A percentile compares a stretch with the other conserved stretches of the same genome.
phyloP scores from a whole-genome alignment of 306 rosid genomes.

The Alnus rubra region DNA sequence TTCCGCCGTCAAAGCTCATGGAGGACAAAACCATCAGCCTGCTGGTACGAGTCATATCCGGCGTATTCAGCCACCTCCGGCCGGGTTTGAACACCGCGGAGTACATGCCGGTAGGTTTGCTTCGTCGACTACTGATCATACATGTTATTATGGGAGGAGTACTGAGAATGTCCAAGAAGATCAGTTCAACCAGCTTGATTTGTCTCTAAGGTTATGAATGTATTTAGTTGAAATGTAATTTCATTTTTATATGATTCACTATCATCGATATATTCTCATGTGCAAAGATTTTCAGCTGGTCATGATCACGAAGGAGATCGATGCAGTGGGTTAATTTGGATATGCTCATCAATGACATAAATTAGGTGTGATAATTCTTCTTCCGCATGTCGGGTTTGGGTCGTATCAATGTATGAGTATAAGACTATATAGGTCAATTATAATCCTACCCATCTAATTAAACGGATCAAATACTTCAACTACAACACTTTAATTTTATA shows the following conservation, averaged over 20 bases:
- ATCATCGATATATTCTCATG: too few relatives aligned
- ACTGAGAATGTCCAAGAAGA: slow-evolving; percentile 58
- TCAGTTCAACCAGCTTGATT: slow-evolving; percentile 64
- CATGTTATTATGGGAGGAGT: neutral
- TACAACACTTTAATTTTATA: too few relatives aligned
- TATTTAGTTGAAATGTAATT: neutral
- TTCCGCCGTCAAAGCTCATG: slow-evolving; percentile 35
- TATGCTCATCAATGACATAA: too few relatives aligned
- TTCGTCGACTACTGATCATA: neutral
- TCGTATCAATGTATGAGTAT: too few relatives aligned
- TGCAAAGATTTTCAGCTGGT: too few relatives aligned
- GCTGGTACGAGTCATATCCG: slow-evolving; percentile 9
- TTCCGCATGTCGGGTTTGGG: too few relatives aligned
- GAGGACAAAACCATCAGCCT: slow-evolving; percentile 14
- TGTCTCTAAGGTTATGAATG: slow-evolving; percentile 77
- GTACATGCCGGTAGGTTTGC: slow-evolving; percentile 29
- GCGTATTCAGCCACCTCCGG: slow-evolving; percentile 11
- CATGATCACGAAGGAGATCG: neutral
- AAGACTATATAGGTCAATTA: too few relatives aligned
- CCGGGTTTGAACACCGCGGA: neutral
- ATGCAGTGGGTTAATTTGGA: neutral
- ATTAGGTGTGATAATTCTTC: too few relatives aligned
- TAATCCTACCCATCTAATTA: too few relatives aligned
- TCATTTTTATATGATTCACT: neutral
- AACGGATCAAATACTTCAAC: too few relatives aligned